Base-by-base conservation (phyloP, 192 early-diverging fungal genomes). In the Backusella psychrophila region DNA sequence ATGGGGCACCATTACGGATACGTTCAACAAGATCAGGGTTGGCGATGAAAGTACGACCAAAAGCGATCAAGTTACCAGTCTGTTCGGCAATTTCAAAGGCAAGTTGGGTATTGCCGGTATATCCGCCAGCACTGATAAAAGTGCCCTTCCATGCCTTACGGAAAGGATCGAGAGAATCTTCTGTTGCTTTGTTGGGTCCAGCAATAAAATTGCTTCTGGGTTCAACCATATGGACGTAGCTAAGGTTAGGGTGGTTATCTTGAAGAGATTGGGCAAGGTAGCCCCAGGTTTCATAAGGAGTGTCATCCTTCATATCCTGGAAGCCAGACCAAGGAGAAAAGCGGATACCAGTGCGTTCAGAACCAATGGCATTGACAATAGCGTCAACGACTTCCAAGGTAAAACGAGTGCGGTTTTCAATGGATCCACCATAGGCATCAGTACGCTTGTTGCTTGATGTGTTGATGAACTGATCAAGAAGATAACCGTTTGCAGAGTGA, bases 401-500 rank as follows among this genome's bases (percentile, higher is more conserved):
- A 9, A 81, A 77, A 15, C 80, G 80, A 19, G 80, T 36, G 23
- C 80, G 76, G 56, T 80, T 80, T 42, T 75, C 75, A 21, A 73
- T 76, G 9, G 68, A 72, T 11, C 80, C 80, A 52, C 76, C 76
- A 73, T 81, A 81, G 12, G 59, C 26, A 49, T 81, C 80, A 2
- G 94, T 96, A 74, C 97, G 91, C 35, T 90, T 75, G 85, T 99
- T 98, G 69, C 91, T 86, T 15, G 93, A 70, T 4, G 93, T 90
- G n/a, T 90, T 91, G 23, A 96, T 76, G 77, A 98, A 96, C 81
- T 92, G 85, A 81, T 93, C 85, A 69, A 94, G 75, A 52, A 99
- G 84, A 81, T 97, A 99, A 3, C 97, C 97, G 81, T 99, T 94
- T 0, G 97, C 96, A 67, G 81, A 89, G 69, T 98, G 96, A 26